Evolutionary conservation across 129 eudicot genomes (phyloP), one percentile per base, ranked within the genome.

Genomic region (Erigeron canadensis): DNA sequence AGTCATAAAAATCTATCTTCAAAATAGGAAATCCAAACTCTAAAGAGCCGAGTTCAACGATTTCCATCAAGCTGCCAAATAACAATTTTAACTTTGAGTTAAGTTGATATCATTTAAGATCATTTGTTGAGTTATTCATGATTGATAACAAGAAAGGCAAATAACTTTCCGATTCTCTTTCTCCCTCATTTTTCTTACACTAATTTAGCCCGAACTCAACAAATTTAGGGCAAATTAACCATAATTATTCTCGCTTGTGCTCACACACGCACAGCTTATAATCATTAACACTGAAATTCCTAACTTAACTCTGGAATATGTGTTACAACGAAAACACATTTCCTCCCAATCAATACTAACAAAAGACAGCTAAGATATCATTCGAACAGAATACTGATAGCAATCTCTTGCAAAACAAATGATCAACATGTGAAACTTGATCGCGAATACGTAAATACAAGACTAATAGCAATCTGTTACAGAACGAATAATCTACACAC

Each of bases 291-390:
- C 44, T 38, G 38, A 22, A 21, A 13, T 2, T 9, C 13, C 12
- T 13, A 10, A 42, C 67, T 58, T 19, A 28, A 28, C 34, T 3
- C 34, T 10, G 38, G 47, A 55, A 50, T 8, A 34, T 71, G 15
- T 43, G 45, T 23, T 47, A 37, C 39, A n/a, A n/a, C n/a, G n/a
- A n/a, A n/a, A n/a, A 55, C 66, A 55, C 51, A 34, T 22, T 41
- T 28, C 7, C 56, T 15, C 21, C 42, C 15, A 23, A 34, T 21
- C 59, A 37, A 59, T 46, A 7, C 10, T 16, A 48, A 34, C 63
- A 37, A 69, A 45, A 7, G 60, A 59, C 28, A 34, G 50, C 58
- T 76, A 69, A 67, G 12, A 45, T 10, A 68, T 22, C 40, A 22
- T 12, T 41, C 17, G 51, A 76, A 54, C 22, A n/a, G 8, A 55